Conservation (phyloP, 441 rosid genomes). For the Daphne laureola region DNA sequence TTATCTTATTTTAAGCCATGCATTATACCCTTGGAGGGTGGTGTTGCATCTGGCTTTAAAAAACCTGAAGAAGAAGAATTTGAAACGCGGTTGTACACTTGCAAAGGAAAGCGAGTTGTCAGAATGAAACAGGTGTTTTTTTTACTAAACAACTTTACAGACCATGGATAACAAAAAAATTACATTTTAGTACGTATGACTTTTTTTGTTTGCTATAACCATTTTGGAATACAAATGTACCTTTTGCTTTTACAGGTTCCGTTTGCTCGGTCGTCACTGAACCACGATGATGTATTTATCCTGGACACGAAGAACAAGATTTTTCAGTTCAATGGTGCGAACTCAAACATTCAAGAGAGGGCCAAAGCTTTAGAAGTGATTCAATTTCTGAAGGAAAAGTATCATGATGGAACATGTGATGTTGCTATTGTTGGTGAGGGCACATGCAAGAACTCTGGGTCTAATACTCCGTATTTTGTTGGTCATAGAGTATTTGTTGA, state of each 20-base stretch:
- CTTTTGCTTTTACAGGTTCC: slow-evolving; percentile 53
- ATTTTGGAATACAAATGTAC: slow-evolving; percentile 11
- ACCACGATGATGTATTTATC: slow-evolving; percentile 94
- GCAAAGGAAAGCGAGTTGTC: slow-evolving; percentile 76
- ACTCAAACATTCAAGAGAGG: slow-evolving; percentile 90
- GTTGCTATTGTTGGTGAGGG: slow-evolving; percentile 89
- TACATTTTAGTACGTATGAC: background rate
- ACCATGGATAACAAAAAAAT: no score
- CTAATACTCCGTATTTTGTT: background rate
- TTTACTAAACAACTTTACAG: background rate
- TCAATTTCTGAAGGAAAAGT: slow-evolving; percentile 84
- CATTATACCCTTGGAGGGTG: slow-evolving; percentile 83
- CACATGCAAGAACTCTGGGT: slow-evolving; percentile 4
- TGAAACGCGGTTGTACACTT: slow-evolving; percentile 69
- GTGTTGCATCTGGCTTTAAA: slow-evolving; percentile 83
- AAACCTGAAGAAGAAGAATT: slow-evolving; percentile 65
- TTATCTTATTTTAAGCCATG: slow-evolving; percentile 89
- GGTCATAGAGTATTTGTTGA: background rate
- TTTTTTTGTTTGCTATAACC: no score
- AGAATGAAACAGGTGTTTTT: slow-evolving; percentile 75
- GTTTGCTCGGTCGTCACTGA: slow-evolving; percentile 74
- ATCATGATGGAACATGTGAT: slow-evolving; percentile 72
- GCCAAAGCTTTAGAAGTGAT: slow-evolving; percentile 93
- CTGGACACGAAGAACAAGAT: slow-evolving; percentile 68
- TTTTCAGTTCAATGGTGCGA: slow-evolving; percentile 91